phyloP scores from a whole-genome alignment of 768 basidiomycete genomes.

The Leccinum pellstonianum region DNA sequence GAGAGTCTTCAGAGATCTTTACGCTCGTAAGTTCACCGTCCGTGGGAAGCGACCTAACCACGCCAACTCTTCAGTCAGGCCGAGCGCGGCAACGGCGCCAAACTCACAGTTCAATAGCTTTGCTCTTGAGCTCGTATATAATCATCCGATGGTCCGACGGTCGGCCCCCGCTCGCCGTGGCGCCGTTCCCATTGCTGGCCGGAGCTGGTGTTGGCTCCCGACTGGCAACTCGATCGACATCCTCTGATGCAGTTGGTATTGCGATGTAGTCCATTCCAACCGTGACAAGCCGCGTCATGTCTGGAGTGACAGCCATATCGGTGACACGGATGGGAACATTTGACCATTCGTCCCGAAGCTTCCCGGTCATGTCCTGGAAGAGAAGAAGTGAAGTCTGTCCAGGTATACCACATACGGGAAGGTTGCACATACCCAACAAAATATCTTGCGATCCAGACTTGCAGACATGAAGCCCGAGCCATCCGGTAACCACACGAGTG shows the following conservation, averaged over 20 bases:
- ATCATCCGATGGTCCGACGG: conserved; percentile 63
- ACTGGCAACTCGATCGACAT: conserved; percentile 28
- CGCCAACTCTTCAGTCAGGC: conserved; percentile 6
- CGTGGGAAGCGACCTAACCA: conserved; percentile 56
- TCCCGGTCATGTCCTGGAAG: too few relatives aligned
- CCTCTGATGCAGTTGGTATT: conserved; percentile 17
- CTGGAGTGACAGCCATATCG: conserved; percentile 85
- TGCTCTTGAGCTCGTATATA: conserved; percentile 72
- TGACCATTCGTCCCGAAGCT: too few relatives aligned
- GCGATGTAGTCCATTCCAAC: conserved; percentile 62
- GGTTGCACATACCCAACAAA: too few relatives aligned
- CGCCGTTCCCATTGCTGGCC: conserved; percentile 33
- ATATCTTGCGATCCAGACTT: too few relatives aligned
- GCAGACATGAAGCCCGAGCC: too few relatives aligned
- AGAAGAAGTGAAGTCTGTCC: too few relatives aligned
- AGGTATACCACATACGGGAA: too few relatives aligned
- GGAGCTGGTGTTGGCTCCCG: conserved; percentile 38
- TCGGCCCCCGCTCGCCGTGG: conserved; percentile 36
- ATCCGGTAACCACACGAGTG: too few relatives aligned
- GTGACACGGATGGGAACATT: conserved; percentile 67
- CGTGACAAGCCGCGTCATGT: conserved; percentile 80
- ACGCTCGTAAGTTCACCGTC: conserved; percentile 88
- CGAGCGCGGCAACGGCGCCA: conserved; percentile 7
- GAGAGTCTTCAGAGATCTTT: conserved; percentile 82
- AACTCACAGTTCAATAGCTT: conserved; percentile 66